A percentile compares a stretch with the other conserved stretches of the same genome.
Evolutionary conservation across 1,284 basidiomycete species (phyloP).

Genomic region (Ganoderma lingzhi): DNA sequence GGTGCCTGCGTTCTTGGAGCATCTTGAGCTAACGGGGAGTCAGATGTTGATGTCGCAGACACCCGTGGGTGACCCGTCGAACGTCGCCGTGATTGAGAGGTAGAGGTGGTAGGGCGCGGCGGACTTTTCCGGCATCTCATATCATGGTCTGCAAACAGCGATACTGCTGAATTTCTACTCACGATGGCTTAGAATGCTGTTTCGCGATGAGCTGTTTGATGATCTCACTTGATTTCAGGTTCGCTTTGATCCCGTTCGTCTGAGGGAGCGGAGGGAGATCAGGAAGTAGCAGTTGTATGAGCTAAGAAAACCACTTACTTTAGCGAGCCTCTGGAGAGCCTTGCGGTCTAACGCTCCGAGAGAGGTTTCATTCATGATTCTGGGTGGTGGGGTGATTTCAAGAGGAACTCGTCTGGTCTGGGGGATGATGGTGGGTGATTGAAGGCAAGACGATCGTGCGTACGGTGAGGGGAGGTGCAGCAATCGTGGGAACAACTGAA

Average conservation of each 20-base stretch:
- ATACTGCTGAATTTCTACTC: neutral
- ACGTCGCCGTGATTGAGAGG: neutral
- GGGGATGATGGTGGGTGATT: neutral
- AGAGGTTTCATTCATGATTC: neutral
- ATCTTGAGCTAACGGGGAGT: neutral
- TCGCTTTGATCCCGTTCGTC: constrained; percentile 9
- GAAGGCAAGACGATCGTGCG: neutral
- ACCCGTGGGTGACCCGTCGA: neutral
- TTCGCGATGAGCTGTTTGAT: constrained; percentile 2
- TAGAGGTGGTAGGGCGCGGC: neutral
- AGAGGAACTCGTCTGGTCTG: neutral
- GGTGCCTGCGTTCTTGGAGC: neutral
- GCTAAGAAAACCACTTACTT: neutral
- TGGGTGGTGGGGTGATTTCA: too few species aligned
- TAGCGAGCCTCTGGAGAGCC: neutral
- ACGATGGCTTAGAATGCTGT: neutral
- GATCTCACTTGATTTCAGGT: constrained; percentile 1
- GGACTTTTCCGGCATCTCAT: neutral
- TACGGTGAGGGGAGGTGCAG: neutral
- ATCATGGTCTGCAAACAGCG: neutral
- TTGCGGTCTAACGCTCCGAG: neutral
- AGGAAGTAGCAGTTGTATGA: neutral
- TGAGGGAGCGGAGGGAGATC: neutral
- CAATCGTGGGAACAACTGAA: neutral
- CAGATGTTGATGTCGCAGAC: too few species aligned